Evolutionary conservation across 2,329 filamentous ascomycete species (phyloP).

Genomic region (Hymenotorrendiella dingleyae): DNA sequence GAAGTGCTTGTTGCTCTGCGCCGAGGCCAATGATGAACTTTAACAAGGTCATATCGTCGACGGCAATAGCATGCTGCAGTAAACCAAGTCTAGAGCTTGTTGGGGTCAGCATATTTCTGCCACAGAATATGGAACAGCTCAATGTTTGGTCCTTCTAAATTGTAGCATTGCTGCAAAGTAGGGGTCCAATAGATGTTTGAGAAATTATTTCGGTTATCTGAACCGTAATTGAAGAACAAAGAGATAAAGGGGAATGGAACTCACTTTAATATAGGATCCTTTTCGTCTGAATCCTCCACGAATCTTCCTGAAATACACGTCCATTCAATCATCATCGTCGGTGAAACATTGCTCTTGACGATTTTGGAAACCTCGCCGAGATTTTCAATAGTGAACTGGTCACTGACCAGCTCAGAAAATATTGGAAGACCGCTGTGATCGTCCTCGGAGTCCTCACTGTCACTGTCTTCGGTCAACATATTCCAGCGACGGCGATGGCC

Average conservation of each 20-base stretch:
- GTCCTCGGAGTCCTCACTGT: conserved; percentile 18
- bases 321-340: conserved; percentile 46
- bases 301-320: conserved; percentile 30
- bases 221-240: no score
- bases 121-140: no score
- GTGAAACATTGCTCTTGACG: conserved; percentile 57
- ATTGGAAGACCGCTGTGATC: conserved; percentile 36
- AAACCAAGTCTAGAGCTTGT: no score
- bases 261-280: no score
- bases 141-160: no score
- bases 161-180: no score
- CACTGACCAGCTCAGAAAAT: conserved; percentile 52
- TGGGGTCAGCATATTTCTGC: no score
- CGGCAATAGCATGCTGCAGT: conserved; percentile 18
- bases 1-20: conserved; percentile 21
- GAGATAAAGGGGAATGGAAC: no score
- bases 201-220: no score
- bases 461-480: conserved; percentile 38
- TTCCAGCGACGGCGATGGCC: conserved; percentile 30
- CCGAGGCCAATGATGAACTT: conserved; percentile 25
- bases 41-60: conserved; percentile 23
- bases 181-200: no score
- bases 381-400: conserved; percentile 69
- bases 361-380: conserved; percentile 63
- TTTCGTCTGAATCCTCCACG: conserved; percentile 25